phyloP scores from a whole-genome alignment of 805 yeast genomes.

The Monosporozyma yasuniensis region DNA sequence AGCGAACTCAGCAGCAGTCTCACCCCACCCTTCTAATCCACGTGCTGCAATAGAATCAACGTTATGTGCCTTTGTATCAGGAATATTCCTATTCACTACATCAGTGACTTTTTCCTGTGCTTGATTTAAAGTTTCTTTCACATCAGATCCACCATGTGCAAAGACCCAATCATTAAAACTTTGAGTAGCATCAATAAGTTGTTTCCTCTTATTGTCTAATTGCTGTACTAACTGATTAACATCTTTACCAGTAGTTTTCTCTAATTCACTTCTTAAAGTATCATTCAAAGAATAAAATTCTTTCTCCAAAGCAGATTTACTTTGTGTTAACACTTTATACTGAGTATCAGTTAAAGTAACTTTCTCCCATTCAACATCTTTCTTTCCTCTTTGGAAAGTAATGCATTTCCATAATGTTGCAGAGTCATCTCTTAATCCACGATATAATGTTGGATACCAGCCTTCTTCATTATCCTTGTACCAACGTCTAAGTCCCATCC shows the following conservation, averaged over 20 bases:
- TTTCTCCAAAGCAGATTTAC: background rate
- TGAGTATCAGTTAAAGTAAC: background rate
- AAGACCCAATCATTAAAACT: constrained; percentile 3
- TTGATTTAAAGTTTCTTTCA: background rate
- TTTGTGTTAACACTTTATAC: background rate
- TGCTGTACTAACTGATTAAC: background rate
- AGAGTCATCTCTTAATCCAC: constrained; percentile 1
- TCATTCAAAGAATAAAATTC: background rate
- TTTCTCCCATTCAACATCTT: background rate
- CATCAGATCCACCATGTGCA: background rate
- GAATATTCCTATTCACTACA: background rate
- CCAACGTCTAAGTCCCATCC: background rate
- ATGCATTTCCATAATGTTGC: background rate
- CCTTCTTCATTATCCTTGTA: background rate
- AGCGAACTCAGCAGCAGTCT: constrained; percentile 34
- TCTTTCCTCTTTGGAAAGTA: background rate
- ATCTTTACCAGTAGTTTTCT: background rate
- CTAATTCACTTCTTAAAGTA: background rate
- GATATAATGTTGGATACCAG: background rate
- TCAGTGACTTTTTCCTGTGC: background rate
- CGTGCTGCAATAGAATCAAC: constrained; percentile 29
- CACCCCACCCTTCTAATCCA: constrained; percentile 40
- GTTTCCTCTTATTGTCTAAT: constrained; percentile 12
- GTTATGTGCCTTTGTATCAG: constrained; percentile 2
- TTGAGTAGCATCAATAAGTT: constrained; percentile 16